phyloP scores from a whole-genome alignment of 441 rosid genomes.

The Breynia disticha region DNA sequence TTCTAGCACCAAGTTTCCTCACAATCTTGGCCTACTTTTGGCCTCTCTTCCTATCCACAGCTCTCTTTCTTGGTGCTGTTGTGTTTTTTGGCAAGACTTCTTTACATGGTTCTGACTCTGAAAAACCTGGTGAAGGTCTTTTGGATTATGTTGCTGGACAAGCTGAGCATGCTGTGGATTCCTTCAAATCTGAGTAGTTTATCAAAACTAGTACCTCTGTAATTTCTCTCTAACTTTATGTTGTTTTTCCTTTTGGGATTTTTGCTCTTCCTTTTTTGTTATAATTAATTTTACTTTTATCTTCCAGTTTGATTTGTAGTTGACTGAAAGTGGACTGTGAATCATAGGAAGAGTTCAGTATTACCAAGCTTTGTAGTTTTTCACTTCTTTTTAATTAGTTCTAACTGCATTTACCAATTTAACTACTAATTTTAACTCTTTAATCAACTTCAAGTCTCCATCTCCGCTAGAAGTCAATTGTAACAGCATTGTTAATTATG shows the following conservation, averaged over 20 bases:
- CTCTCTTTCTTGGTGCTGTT: slow-evolving; percentile 65
- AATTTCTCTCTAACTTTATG: slow-evolving; percentile 19
- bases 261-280: background rate
- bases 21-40: slow-evolving; percentile 66
- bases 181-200: slow-evolving; percentile 20
- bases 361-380: too few species aligned
- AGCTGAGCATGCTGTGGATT: slow-evolving; percentile 29
- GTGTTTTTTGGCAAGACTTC: slow-evolving; percentile 53
- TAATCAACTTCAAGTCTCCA: too few species aligned
- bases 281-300: background rate
- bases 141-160: slow-evolving; percentile 74
- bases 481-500: too few species aligned
- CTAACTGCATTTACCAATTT: background rate
- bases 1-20: slow-evolving; percentile 58
- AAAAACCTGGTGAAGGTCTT: slow-evolving; percentile 49
- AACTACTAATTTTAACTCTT: background rate
- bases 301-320: slow-evolving; percentile 5
- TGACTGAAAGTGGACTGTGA: background rate
- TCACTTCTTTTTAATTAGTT: background rate
- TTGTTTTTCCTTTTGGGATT: background rate
- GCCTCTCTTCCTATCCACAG: slow-evolving; percentile 78
- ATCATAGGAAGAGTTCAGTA: too few species aligned
- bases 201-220: background rate
- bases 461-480: too few species aligned
- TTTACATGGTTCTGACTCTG: slow-evolving; percentile 28